Conservation (phyloP, 306 rosid genomes). For the Morella rubra region DNA sequence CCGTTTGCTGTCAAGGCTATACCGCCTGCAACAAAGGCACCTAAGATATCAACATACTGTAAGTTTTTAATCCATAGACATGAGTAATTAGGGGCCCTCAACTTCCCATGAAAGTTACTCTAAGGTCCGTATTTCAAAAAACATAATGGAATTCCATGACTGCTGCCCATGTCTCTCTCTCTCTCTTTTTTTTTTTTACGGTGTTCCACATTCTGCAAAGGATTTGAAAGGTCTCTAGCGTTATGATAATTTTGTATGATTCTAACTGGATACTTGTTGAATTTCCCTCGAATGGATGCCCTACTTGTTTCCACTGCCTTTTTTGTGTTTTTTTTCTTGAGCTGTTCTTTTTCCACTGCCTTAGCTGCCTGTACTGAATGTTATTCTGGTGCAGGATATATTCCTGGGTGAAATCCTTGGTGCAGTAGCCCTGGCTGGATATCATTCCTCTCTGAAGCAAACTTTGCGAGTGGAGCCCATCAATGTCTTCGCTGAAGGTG, state of each 20-base stretch:
- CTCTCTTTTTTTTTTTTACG: too few species aligned
- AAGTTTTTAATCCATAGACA: slow-evolving; percentile 19
- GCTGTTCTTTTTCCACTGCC: slow-evolving; percentile 2
- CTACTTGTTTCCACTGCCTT: background rate
- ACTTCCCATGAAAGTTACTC: background rate
- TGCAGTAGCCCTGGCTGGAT: slow-evolving; percentile 45
- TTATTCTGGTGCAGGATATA: slow-evolving; percentile 49
- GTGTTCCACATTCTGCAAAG: too few species aligned
- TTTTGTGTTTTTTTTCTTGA: too few species aligned
- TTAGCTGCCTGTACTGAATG: slow-evolving; percentile 2
- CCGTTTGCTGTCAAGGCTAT: slow-evolving; percentile 49
- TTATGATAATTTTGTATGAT: too few species aligned
- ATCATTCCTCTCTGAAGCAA: slow-evolving; percentile 33
- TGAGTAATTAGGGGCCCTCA: too few species aligned
- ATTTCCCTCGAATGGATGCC: background rate
- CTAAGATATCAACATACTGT: slow-evolving; percentile 77
- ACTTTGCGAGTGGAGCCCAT: slow-evolving; percentile 44
- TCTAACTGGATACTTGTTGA: background rate
- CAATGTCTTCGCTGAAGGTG: slow-evolving; percentile 52
- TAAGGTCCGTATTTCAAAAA: background rate
- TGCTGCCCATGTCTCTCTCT: too few species aligned
- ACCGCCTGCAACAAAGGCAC: slow-evolving; percentile 45
- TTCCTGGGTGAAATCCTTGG: slow-evolving; percentile 84
- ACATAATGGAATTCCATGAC: background rate
- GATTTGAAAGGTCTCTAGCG: too few species aligned